A percentile compares a stretch with the other conserved stretches of the same genome.
Evolutionary conservation across 2,329 filamentous ascomycete genomes (phyloP).

Genomic region (Cordyceps farinosa): DNA sequence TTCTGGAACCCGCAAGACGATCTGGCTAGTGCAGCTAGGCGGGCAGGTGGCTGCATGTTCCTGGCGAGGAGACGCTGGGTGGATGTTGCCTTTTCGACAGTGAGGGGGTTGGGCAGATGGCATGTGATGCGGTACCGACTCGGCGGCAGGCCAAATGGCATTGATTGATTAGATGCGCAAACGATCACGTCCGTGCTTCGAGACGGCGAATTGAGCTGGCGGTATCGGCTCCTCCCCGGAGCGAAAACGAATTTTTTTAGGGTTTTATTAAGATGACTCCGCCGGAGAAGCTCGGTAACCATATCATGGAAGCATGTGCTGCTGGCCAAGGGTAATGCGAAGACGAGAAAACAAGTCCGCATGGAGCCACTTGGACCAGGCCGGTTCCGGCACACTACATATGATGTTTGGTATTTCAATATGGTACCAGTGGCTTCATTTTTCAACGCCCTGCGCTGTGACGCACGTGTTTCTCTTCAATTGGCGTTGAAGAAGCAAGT

Average conservation of each 20-base stretch:
- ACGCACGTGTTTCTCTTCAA: not conserved
- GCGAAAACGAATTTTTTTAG: not conserved
- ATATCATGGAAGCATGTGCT: not conserved
- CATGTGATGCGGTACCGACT: not conserved
- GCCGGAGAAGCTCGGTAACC: slow-evolving; percentile 2
- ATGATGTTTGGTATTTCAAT: not conserved
- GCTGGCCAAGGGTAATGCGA: not conserved
- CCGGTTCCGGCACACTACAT: slow-evolving; percentile 4
- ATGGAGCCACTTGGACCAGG: not conserved
- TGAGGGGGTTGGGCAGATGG: not conserved
- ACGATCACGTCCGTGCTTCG: not conserved
- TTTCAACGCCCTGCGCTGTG: not conserved
- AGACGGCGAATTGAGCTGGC: not conserved
- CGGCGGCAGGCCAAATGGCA: too few relatives aligned
- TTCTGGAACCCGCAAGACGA: not conserved
- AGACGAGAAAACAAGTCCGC: not conserved
- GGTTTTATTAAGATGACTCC: not conserved
- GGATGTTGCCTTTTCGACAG: not conserved
- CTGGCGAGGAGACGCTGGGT: not conserved
- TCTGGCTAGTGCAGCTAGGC: not conserved
- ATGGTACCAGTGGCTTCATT: not conserved
- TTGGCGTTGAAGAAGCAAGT: not conserved
- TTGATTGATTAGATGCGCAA: slow-evolving; percentile 7
- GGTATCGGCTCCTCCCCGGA: not conserved
- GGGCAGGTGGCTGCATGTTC: slow-evolving; percentile 4